A percentile compares a stretch with the other conserved stretches of the same genome.
These are phyloP conservation scores for Phyllosticta citribraziliensis DNA, from an alignment of 2,329 filamentous ascomycete species.

Conservation along the genomic window DNA sequence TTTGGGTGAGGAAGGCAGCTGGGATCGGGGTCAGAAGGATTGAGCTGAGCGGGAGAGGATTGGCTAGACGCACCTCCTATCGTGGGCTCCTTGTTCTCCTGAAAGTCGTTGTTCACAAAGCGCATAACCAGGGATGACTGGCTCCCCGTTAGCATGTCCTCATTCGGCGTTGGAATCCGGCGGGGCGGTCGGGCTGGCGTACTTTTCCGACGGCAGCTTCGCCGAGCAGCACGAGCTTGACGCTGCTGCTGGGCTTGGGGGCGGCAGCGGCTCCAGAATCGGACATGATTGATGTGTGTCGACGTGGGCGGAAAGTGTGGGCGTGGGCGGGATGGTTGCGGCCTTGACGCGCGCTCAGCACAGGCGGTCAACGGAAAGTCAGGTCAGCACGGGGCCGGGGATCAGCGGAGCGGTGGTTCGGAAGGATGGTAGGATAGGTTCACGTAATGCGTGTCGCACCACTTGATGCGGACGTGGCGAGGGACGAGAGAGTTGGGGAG, in stretches of 20 bases:
- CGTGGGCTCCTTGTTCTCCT: conserved; percentile 98
- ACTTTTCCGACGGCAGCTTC: conserved; percentile 99
- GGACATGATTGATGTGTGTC: conserved; percentile 45
- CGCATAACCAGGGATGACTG: conserved; percentile 89
- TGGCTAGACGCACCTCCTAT: conserved; percentile 64
- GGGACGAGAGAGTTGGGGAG: not conserved
- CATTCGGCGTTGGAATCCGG: not conserved
- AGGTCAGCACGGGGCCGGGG: not conserved
- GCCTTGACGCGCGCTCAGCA: conserved; percentile 4
- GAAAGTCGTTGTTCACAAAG: conserved; percentile 99
- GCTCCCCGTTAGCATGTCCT: not conserved
- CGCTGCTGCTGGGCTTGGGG: conserved; percentile 96
- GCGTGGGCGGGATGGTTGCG: conserved; percentile 8
- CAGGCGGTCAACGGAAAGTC: conserved; percentile 5
- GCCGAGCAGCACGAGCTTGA: conserved; percentile 95
- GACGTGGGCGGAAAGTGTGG: not conserved
- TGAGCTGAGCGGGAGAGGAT: not conserved
- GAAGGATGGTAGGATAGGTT: not conserved
- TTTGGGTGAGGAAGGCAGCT: conserved; percentile 98
- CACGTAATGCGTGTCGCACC: not conserved
- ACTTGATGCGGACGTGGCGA: not conserved
- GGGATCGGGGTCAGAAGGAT: conserved; percentile 11
- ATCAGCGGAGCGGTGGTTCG: not conserved
- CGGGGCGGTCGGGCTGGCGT: conserved; percentile 17
- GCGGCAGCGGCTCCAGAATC: conserved; percentile 55